phyloP scores from a whole-genome alignment of 2,329 filamentous ascomycete genomes.

The Boeremia exigua region DNA sequence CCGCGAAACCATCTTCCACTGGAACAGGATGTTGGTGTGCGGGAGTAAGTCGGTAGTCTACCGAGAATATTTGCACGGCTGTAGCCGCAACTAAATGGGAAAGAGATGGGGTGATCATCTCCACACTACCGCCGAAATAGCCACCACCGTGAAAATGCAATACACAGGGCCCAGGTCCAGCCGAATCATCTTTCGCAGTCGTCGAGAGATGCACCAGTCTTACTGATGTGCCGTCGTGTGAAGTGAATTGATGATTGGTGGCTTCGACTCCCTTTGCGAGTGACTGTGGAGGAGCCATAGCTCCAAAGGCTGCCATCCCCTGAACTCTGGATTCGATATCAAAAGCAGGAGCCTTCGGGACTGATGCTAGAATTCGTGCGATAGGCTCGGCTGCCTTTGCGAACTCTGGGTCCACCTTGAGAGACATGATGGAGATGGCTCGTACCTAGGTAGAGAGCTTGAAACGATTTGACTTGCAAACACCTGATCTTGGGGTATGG shows the following conservation, averaged over 20 bases:
- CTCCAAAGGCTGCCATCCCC: not conserved
- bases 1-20: conserved; percentile 50
- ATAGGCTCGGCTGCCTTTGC: not conserved
- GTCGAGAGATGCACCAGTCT: not conserved
- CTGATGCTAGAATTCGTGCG: not conserved
- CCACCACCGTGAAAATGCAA: not conserved
- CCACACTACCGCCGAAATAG: not conserved
- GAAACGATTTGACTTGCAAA: too few species aligned
- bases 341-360: not conserved
- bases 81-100: conserved; percentile 38
- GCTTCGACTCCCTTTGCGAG: not conserved
- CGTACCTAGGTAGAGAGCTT: too few species aligned
- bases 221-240: not conserved
- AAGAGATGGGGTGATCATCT: not conserved
- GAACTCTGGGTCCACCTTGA: conserved; percentile 2
- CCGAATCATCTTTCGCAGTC: not conserved
- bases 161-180: not conserved
- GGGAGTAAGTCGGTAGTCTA: conserved; percentile 24
- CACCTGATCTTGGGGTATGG: too few species aligned
- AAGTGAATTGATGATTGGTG: not conserved
- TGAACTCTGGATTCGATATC: not conserved
- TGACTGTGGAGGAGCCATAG: not conserved
- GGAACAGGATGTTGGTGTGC: conserved; percentile 10
- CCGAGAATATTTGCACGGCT: conserved; percentile 7
- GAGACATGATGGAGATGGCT: not conserved